Conservation (phyloP, 1,284 basidiomycete genomes). For the Lentinula novae-zelandiae region DNA sequence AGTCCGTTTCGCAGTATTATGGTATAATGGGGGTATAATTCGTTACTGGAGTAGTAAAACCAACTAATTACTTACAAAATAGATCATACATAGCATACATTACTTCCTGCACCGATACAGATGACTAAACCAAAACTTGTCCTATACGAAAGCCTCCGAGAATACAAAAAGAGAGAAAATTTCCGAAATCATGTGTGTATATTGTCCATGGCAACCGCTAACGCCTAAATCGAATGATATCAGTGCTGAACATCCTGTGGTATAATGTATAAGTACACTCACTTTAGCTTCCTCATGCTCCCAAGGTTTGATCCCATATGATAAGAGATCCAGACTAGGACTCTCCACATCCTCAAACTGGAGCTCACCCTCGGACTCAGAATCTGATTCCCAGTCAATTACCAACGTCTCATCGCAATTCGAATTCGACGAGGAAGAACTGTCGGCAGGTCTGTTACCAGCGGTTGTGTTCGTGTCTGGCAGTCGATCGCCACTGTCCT, state of each 20-base stretch:
- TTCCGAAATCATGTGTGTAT: background rate
- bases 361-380: background rate
- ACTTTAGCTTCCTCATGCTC: background rate
- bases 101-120: background rate
- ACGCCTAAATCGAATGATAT: background rate
- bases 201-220: background rate
- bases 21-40: background rate
- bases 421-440: conserved; percentile 1
- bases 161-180: background rate
- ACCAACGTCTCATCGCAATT: conserved; percentile 1
- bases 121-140: background rate
- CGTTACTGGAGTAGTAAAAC: background rate
- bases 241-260: background rate
- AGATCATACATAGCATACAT: conserved; percentile 3
- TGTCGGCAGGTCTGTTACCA: background rate
- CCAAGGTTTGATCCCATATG: conserved; percentile 6
- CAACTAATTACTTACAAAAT: background rate
- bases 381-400: conserved; percentile 7
- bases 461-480: background rate
- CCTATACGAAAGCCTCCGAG: background rate
- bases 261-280: background rate
- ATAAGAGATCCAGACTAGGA: background rate
- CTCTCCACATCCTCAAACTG: background rate
- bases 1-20: background rate
- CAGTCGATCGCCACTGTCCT: background rate